A percentile compares a stretch with the other conserved stretches of the same genome.
Evolutionary conservation across 805 yeast genomes (phyloP).

Genomic region (Myxozyma nipponensis): DNA sequence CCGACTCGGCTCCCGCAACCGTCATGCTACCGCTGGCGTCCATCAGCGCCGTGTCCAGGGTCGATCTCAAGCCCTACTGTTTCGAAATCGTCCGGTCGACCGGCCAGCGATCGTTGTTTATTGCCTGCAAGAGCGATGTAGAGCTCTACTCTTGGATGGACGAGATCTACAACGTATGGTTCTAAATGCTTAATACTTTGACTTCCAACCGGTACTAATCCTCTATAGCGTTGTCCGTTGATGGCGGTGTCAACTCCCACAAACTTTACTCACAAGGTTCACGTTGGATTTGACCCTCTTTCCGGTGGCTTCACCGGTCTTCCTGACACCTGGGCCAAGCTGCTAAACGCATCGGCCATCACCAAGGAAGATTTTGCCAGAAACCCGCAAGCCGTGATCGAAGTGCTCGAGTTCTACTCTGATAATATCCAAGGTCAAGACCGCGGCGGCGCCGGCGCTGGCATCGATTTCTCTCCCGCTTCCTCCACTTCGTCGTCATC

Average conservation of each 20-base stretch:
- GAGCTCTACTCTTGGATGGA: slow-evolving; percentile 90
- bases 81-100: slow-evolving; percentile 59
- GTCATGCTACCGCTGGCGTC: slow-evolving; percentile 46
- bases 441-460: slow-evolving; percentile 24
- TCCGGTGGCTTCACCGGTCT: slow-evolving; percentile 88
- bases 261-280: slow-evolving; percentile 91
- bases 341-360: slow-evolving; percentile 80
- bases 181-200: background rate
- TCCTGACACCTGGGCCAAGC: slow-evolving; percentile 87
- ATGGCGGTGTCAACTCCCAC: slow-evolving; percentile 80
- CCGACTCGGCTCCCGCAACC: slow-evolving; percentile 16
- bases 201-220: background rate
- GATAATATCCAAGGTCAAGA: slow-evolving; percentile 32
- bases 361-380: slow-evolving; percentile 82
- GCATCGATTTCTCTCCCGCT: slow-evolving; percentile 21
- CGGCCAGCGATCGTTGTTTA: slow-evolving; percentile 53
- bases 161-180: slow-evolving; percentile 50
- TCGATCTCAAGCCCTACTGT: slow-evolving; percentile 70
- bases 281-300: slow-evolving; percentile 82
- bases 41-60: slow-evolving; percentile 60
- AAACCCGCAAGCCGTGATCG: slow-evolving; percentile 92
- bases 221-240: slow-evolving; percentile 37
- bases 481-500: slow-evolving; percentile 5
- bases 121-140: slow-evolving; percentile 70
- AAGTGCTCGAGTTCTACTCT: slow-evolving; percentile 75